Conservation (phyloP, 176 grass and related monocot genomes). For the Carex myosuroides region DNA sequence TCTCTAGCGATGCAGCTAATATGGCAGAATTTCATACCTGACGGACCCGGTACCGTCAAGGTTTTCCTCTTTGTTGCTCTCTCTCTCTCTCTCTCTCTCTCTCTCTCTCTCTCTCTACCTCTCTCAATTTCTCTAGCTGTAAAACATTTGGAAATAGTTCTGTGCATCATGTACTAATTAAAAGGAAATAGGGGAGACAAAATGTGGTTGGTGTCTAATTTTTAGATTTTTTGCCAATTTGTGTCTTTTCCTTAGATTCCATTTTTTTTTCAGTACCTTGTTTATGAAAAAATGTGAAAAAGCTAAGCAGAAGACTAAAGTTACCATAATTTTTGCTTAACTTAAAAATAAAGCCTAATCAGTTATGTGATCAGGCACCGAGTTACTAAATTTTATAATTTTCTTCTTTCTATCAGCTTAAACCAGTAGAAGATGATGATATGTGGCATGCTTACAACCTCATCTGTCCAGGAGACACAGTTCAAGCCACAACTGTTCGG, state of each 20-base stretch:
- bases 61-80: conserved; percentile 11
- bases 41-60: conserved; percentile 72
- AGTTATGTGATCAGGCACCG: neutral
- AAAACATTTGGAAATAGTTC: neutral
- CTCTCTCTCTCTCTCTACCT: neutral
- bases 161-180: neutral
- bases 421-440: conserved; percentile 90
- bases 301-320: neutral
- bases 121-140: neutral
- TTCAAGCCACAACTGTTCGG: conserved; percentile 67
- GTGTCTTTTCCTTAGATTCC: neutral
- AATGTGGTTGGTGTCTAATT: neutral
- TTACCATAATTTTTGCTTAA: neutral
- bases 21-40: conserved; percentile 34
- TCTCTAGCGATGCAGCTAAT: conserved; percentile 49
- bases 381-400: neutral
- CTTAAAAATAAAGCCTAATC: neutral
- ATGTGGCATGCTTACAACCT: conserved; percentile 93
- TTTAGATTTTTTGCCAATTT: neutral
- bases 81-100: neutral
- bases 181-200: neutral
- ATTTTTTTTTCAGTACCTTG: neutral
- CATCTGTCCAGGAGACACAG: conserved; percentile 51
- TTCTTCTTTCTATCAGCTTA: conserved; percentile 27
- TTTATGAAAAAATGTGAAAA: neutral